phyloP scores from a whole-genome alignment of 257 asterid species.

The Scutellaria baicalensis region DNA sequence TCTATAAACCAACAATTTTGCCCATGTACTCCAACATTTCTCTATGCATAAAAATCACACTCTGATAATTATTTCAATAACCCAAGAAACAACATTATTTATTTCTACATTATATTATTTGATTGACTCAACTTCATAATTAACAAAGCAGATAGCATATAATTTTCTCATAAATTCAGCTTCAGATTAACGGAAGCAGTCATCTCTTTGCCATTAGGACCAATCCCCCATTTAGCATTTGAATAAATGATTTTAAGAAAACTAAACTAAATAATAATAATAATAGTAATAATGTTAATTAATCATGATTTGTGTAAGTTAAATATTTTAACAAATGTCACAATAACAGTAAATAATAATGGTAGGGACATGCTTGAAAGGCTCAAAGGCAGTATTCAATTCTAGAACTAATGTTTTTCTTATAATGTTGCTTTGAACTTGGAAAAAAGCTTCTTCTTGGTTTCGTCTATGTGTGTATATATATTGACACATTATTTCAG shows the following conservation, averaged over 20 bases:
- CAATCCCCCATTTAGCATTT: background rate
- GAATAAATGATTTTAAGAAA: no score
- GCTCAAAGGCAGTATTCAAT: constrained; percentile 22
- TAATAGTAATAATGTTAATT: no score
- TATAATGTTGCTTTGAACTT: constrained; percentile 6
- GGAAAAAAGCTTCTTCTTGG: constrained; percentile 4
- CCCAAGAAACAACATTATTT: no score
- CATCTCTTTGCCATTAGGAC: constrained; percentile 12
- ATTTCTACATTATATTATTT: no score
- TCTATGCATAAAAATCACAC: no score
- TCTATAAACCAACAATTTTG: no score
- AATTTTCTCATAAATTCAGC: constrained; percentile 18
- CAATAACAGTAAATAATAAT: constrained; percentile 7
- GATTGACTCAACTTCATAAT: constrained; percentile 10
- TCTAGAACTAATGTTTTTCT: constrained; percentile 4
- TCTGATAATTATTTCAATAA: no score
- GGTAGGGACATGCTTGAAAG: constrained; percentile 49
- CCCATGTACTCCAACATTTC: no score
- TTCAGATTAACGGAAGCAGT: constrained; percentile 14
- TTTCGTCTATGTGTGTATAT: background rate
- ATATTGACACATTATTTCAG: background rate
- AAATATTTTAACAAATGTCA: constrained; percentile 8
- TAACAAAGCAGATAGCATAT: constrained; percentile 5
- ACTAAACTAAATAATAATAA: no score
- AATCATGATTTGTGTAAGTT: no score